Evolutionary conservation across 345 rosid species (phyloP), one percentile per base, ranked within the genome.

Genomic region (Capsella bursapastoris): DNA sequence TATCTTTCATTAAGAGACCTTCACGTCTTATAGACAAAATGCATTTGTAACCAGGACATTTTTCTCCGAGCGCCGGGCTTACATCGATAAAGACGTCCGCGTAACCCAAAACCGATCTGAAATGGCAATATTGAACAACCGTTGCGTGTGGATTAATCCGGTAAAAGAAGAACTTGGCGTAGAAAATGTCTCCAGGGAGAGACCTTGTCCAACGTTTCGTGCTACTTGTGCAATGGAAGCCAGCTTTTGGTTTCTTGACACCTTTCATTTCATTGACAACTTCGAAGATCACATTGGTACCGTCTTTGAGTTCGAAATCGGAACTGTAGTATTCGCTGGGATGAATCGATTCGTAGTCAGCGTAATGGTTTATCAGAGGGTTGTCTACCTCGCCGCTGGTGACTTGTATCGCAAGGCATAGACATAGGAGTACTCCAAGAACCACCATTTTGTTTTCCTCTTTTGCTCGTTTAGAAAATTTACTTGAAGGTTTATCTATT

Each of bases 181-280:
- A 71, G 22, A 77, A 77, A 16, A 65, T 2, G 34, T 77, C 80
- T 77, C 80, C 80, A 0, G 80, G 80, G 14, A 77, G 68, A 63
- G 80, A 64, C 65, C 52, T 71, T 18, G 50, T 64, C 80, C 76
- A 77, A 0, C 8, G 25, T 50, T n/a, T 25, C 18, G 0, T 29
- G 25, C 80, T 67, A 41, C 31, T 9, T 49, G 13, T 65, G 48
- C 80, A 77, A 4, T 49, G 13, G 35, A 64, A 71, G 0, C 80
- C 80, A 15, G 80, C 80, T 71, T 77, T 77, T 64, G 80, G 80
- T 64, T 71, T 77, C 72, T 77, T 71, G 55, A 71, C 31, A 3
- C 80, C 72, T 71, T 57, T 48, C 22, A 77, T 1, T 70, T 77
- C 80, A 28, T 77, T 77, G 61, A 77, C 15, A 32, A 62, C 76